Evolutionary conservation across 2,329 filamentous ascomycete genomes (phyloP), one percentile per base, ranked within the genome.

Genomic region (Whalleya microplaca): DNA sequence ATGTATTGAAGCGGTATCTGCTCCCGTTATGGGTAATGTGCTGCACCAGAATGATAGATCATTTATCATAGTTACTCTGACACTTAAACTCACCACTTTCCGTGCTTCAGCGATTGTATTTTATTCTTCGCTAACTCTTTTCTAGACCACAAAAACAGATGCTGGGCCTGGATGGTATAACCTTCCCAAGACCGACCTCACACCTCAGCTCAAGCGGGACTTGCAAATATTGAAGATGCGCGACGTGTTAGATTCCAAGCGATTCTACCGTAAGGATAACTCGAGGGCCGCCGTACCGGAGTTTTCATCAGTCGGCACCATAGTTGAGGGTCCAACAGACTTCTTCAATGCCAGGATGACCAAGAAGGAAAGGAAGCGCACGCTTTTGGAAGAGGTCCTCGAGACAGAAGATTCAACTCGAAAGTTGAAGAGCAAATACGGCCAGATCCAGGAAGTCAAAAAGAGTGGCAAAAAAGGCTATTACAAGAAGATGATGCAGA

Each of bases 171-270:
- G 90, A 55, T 98, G 94, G 94, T 98, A 89, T 77, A 84, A 96
- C 66, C 80, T 99, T 51, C 93, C 93, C 5, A 87, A 87, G 67
- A 97, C 94, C 21, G 81, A 91, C 48, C 76, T 96, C 48, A 96
- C 92, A 0, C 85, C 92, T 8, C 87, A 96, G 69, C 80, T 97
- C 59, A 96, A 93, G 75, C 84, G 92, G 65, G 94, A 99, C 71
- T 80, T 97, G 48, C 92, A 97, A 74, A 80, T 98, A 10, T 79
- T 99, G 56, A 88, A 91, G 63, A 94, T 97, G 89, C 87, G 95
- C 72, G 88, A 87, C 53, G 88, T 96, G 19, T 81, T 98, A 20
- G 94, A 98, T 64, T 88, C 92, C 0, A 94, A 98, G 72, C 83
- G 64, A 56, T 90, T 94, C 69, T 96, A 96, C 80, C 96, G 94